A percentile compares a stretch with the other conserved stretches of the same genome.
Evolutionary conservation across 306 rosid genomes (phyloP).

Genomic region (Begonia masoniana): DNA sequence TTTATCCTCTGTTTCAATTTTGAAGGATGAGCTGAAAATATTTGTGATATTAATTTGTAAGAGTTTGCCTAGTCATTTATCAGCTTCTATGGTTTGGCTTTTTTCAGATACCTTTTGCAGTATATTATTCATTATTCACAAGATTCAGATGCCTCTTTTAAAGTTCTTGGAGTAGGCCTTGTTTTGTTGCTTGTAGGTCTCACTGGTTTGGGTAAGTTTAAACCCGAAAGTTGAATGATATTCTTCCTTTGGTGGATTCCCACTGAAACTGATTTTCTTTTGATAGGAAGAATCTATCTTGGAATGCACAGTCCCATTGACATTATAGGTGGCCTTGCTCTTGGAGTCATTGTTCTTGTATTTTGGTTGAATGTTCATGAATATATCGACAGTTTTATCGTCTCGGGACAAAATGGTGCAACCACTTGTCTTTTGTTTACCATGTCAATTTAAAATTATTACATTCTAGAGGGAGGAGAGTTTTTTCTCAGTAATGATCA

Average conservation of each 20-base stretch:
- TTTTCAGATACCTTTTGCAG: conserved; percentile 70
- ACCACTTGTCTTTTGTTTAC: too few relatives aligned
- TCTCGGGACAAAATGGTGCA: conserved; percentile 78
- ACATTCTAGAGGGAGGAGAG: too few relatives aligned
- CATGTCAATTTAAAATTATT: too few relatives aligned
- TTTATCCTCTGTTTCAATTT: too few relatives aligned
- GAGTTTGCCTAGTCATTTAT: too few relatives aligned
- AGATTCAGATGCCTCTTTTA: conserved; percentile 34
- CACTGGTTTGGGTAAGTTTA: conserved; percentile 65
- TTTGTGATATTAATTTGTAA: too few relatives aligned
- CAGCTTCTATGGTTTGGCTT: conserved; percentile 3
- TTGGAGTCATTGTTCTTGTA: conserved; percentile 59
- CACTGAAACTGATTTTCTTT: conserved; percentile 11
- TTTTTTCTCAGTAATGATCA: too few relatives aligned
- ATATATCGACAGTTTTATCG: conserved; percentile 49
- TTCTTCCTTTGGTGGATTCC: too few relatives aligned
- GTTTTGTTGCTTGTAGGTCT: conserved; percentile 58
- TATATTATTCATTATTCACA: conserved; percentile 50
- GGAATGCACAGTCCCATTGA: conserved; percentile 95
- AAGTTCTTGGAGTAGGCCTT: conserved; percentile 41
- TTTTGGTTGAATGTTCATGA: conserved; percentile 67
- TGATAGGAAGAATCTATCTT: conserved; percentile 86
- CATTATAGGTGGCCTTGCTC: conserved; percentile 51
- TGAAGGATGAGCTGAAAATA: too few relatives aligned
- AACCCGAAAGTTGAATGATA: neutral